Conservation (phyloP, 2,329 filamentous ascomycete species). For the Epicoccum sorghinum region DNA sequence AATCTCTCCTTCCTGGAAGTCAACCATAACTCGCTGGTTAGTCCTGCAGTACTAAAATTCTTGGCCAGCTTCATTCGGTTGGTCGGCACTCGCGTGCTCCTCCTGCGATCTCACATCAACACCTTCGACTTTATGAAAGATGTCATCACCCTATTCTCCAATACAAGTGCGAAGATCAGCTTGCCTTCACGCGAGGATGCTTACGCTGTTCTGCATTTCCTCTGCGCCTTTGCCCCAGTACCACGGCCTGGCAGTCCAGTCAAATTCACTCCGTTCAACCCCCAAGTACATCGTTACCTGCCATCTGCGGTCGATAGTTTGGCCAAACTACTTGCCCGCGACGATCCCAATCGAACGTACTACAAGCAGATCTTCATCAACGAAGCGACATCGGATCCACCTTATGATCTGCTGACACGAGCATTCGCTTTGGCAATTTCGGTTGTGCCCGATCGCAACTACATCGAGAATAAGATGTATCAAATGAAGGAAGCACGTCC, state of each 20-base stretch:
- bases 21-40: constrained; percentile 78
- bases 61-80: constrained; percentile 83
- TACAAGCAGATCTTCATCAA: constrained; percentile 82
- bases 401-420: constrained; percentile 82
- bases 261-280: constrained; percentile 81
- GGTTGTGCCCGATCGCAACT: constrained; percentile 75
- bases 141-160: constrained; percentile 84
- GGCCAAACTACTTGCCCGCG: constrained; percentile 88
- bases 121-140: constrained; percentile 98
- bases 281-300: constrained; percentile 82
- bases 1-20: constrained; percentile 87
- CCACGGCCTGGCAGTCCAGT: constrained; percentile 69
- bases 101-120: constrained; percentile 81
- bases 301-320: constrained; percentile 88
- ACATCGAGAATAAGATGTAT: constrained; percentile 52
- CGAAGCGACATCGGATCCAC: constrained; percentile 67
- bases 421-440: constrained; percentile 87
- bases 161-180: constrained; percentile 80
- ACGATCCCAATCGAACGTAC: constrained; percentile 87
- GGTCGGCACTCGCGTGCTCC: constrained; percentile 85
- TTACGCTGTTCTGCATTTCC: constrained; percentile 82
- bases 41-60: constrained; percentile 79
- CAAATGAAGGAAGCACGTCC: constrained; percentile 53
- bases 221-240: constrained; percentile 86
- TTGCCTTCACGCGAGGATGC: constrained; percentile 88